Base-by-base conservation (phyloP, 108 stramenopile genomes). In the Nitzschia sp. region DNA sequence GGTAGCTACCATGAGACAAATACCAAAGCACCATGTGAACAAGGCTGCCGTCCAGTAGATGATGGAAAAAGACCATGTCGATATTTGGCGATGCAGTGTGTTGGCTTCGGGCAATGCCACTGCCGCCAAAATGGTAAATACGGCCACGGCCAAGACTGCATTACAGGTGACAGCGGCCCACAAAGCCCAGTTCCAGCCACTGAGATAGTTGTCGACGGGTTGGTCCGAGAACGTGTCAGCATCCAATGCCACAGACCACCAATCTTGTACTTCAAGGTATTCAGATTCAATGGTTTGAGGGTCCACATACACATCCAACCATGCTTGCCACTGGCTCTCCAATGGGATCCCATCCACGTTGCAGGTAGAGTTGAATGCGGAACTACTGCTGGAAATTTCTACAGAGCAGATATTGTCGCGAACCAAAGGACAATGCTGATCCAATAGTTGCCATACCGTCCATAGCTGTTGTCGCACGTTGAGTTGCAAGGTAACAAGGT, bases 381-480 rank as follows among this genome's bases (percentile, higher is more conserved):
- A 15, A 17, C n/a, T 17, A 6, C 14, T 17, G 46, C 17, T 48
- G 26, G 12, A 11, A 37, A n/a, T 2, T 20, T 20, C 24, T 3
- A 40, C 15, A 24, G 37, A 62, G 40, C 61, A 62, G 21, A 44
- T 38, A 46, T 39, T 62, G 3, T 12, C 24, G 2, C 61, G n/a
- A 19, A 62, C 8, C 43, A 62, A 24, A 2, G 61, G 61, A 62
- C 61, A 62, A 44, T 62, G 61, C 22, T 62, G 61, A 62, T 62
- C 61, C 42, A 62, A 44, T 9, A 62, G 17, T 38, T 62, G 61
- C 61, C 61, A 62, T 7, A 62, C n/a, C 8, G 42, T 62, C 43
- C 43, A 62, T 14, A 62, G 41, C 40, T 62, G 61, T 62, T 62
- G 43, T 20, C 43, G 17, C 5, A 46, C 22, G 2, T 41, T 43